These are phyloP conservation scores for Xerocomus minutiporus DNA, from an alignment of 1,284 basidiomycete genomes.

Conservation along the genomic window DNA sequence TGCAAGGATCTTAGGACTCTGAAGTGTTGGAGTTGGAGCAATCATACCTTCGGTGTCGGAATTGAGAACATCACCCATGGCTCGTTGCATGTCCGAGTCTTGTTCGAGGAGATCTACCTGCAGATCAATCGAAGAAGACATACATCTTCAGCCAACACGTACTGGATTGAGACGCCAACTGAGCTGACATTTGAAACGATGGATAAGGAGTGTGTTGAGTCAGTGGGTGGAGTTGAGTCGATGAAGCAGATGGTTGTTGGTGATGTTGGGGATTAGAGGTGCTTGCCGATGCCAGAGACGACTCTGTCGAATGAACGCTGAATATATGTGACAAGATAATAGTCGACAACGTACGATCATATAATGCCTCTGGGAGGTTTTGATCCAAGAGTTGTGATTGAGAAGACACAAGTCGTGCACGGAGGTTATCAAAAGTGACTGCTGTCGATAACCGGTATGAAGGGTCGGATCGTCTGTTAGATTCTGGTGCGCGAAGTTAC, in stretches of 20 bases:
- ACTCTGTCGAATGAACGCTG: conserved; percentile 7
- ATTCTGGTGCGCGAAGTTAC: conserved; percentile 25
- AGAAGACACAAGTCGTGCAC: conserved; percentile 43
- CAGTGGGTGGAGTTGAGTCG: conserved; percentile 10
- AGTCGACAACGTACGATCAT: conserved; percentile 30
- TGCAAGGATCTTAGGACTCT: background rate
- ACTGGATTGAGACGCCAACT: conserved; percentile 57
- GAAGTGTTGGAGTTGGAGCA: background rate
- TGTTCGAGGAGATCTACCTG: conserved; percentile 60
- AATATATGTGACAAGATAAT: background rate
- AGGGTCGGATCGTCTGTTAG: conserved; percentile 30
- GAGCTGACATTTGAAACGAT: conserved; percentile 57
- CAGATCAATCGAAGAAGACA: conserved; percentile 13
- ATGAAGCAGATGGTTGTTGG: conserved; percentile 7
- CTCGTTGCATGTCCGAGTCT: conserved; percentile 70
- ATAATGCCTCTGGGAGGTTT: conserved; percentile 28
- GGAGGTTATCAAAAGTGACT: conserved; percentile 46
- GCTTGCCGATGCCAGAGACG: conserved; percentile 15
- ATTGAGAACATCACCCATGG: conserved; percentile 54
- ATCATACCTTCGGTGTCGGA: conserved; percentile 32
- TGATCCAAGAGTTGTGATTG: conserved; percentile 36
- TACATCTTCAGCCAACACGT: conserved; percentile 24
- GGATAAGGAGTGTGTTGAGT: conserved; percentile 42
- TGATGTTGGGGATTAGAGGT: conserved; percentile 8
- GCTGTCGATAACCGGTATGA: conserved; percentile 44